Percentiles rank a stretch among this genome's conserved stretches.
phyloP scores from a whole-genome alignment of 495 filamentous ascomycete genomes.

The Aspergillus affinis region DNA sequence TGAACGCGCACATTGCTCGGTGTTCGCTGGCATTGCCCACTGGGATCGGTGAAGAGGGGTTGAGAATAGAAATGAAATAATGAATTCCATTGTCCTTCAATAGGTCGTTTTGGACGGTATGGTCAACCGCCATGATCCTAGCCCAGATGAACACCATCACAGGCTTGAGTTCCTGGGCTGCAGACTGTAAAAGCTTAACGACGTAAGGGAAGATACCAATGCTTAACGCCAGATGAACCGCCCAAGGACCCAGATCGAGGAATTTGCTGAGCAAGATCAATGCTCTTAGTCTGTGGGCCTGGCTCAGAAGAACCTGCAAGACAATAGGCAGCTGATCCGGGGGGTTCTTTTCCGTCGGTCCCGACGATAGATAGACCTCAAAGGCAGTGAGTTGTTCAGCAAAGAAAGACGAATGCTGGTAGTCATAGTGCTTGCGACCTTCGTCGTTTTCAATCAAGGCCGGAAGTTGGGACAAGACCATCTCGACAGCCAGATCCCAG shows the following conservation, averaged over 20 bases:
- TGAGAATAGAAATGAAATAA: constrained; percentile 91
- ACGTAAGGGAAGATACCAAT: constrained; percentile 99
- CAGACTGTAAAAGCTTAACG: constrained; percentile 90
- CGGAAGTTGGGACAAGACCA: constrained; percentile 89
- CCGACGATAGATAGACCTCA: constrained; percentile 91
- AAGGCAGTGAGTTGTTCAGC: constrained; percentile 97
- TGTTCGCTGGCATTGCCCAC: constrained; percentile 86
- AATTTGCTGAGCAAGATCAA: constrained; percentile 93
- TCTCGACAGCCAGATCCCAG: constrained; percentile 96
- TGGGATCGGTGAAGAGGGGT: constrained; percentile 76
- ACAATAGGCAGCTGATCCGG: constrained; percentile 96
- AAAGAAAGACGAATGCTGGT: constrained; percentile 93
- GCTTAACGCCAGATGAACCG: constrained; percentile 90
- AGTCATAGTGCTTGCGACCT: constrained; percentile 78
- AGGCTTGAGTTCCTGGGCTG: constrained; percentile 90
- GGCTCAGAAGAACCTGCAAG: constrained; percentile 90
- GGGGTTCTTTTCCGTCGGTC: constrained; percentile 77
- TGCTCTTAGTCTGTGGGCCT: constrained; percentile 90
- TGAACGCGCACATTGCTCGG: constrained; percentile 98
- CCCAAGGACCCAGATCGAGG: constrained; percentile 94
- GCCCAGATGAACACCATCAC: constrained; percentile 99
- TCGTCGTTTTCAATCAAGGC: constrained; percentile 73
- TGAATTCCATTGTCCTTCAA: constrained; percentile 95
- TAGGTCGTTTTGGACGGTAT: constrained; percentile 86
- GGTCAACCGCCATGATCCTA: constrained; percentile 90